Evolutionary conservation across 2,329 filamentous ascomycete genomes (phyloP).

Genomic region (Verticillium isaacii): DNA sequence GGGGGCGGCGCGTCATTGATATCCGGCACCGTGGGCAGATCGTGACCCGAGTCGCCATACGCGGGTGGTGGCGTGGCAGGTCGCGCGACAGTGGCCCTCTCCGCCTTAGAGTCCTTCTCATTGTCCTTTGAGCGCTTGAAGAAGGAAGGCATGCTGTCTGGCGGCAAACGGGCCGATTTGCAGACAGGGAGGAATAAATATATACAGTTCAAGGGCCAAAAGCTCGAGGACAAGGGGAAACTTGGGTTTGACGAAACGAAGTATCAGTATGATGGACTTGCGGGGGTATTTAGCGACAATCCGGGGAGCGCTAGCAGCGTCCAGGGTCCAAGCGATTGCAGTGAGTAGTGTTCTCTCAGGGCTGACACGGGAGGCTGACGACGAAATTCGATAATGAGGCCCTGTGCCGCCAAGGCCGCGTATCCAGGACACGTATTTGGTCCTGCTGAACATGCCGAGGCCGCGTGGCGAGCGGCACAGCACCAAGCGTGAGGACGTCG

Average conservation of each 20-base stretch:
- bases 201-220: too few relatives aligned
- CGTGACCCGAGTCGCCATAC: slow-evolving; percentile 2
- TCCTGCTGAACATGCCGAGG: neutral
- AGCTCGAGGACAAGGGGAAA: too few relatives aligned
- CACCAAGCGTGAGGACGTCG: neutral
- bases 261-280: neutral
- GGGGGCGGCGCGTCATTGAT: slow-evolving; percentile 9
- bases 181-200: neutral
- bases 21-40: slow-evolving; percentile 2
- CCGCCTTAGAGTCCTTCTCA: slow-evolving; percentile 6
- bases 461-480: neutral
- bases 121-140: slow-evolving; percentile 9
- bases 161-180: neutral
- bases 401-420: neutral
- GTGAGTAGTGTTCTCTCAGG: neutral
- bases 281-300: neutral
- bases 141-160: slow-evolving; percentile 6
- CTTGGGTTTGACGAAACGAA: neutral
- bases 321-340: neutral
- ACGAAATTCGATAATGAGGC: neutral
- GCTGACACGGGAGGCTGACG: neutral
- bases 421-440: neutral
- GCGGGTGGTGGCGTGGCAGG: slow-evolving; percentile 9
- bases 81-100: slow-evolving; percentile 5
- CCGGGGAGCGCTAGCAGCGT: neutral